Conservation (phyloP, 2,329 filamentous ascomycete species). For the Gyromitra esculenta region DNA sequence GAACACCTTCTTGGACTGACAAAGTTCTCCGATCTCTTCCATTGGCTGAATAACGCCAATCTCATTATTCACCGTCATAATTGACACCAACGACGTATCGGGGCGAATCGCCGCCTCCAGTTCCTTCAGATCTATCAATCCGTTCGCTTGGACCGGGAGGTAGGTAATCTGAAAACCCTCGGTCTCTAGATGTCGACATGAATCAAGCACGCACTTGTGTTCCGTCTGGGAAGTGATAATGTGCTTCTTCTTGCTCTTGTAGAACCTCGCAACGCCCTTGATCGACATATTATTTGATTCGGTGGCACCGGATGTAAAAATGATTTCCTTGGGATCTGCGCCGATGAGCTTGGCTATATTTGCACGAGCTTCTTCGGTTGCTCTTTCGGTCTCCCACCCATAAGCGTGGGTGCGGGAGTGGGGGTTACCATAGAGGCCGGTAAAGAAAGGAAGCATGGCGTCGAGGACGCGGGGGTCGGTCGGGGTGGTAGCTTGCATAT, state of each 20-base stretch:
- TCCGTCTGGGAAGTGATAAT: constrained; percentile 98
- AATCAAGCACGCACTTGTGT: constrained; percentile 98
- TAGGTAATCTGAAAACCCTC: constrained; percentile 98
- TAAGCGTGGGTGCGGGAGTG: constrained; percentile 98
- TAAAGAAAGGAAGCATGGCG: constrained; percentile 94
- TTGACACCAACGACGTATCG: constrained; percentile 89
- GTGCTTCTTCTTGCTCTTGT: constrained; percentile 96
- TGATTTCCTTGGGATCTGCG: constrained; percentile 96
- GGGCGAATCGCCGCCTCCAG: constrained; percentile 89
- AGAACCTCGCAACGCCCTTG: constrained; percentile 96
- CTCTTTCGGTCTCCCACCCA: constrained; percentile 97
- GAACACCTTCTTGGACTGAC: constrained; percentile 90
- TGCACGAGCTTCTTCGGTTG: constrained; percentile 83
- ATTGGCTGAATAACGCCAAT: constrained; percentile 99
- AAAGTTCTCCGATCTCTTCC: constrained; percentile 90
- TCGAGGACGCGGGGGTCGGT: constrained; percentile 94
- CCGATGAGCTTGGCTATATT: constrained; percentile 88
- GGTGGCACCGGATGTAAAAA: constrained; percentile 97
- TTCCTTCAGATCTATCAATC: constrained; percentile 83
- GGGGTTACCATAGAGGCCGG: constrained; percentile 93
- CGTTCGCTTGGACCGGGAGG: constrained; percentile 85
- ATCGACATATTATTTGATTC: constrained; percentile 99
- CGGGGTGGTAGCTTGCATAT: constrained; percentile 97
- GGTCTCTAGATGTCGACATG: constrained; percentile 94
- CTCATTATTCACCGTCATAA: constrained; percentile 99